These are phyloP conservation scores for Salix dunnii DNA, from an alignment of 345 rosid species.

Conservation along the genomic window DNA sequence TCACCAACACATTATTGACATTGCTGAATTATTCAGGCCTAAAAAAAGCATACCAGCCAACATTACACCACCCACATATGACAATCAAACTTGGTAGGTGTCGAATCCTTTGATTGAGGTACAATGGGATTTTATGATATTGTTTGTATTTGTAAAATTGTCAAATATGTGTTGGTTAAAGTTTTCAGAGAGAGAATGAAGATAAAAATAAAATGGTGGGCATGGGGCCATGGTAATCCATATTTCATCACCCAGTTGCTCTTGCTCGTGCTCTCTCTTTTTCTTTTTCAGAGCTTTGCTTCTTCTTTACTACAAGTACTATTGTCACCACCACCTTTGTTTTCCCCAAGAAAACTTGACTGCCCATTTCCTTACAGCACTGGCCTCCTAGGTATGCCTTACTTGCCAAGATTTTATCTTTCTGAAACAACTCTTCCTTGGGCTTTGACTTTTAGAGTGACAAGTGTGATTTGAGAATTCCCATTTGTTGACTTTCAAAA, in stretches of 20 bases:
- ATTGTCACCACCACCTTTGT: constrained; percentile 14
- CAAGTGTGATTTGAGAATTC: constrained; percentile 9
- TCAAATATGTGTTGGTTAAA: background rate
- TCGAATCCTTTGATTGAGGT: constrained; percentile 21
- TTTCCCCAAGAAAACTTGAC: constrained; percentile 22
- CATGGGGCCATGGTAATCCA: constrained; percentile 42
- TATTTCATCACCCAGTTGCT: constrained; percentile 30
- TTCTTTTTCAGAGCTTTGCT: constrained; percentile 28
- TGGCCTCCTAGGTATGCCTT: constrained; percentile 30
- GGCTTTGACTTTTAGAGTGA: constrained; percentile 7
- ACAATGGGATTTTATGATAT: background rate
- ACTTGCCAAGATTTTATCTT: constrained; percentile 1
- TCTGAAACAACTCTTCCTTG: background rate
- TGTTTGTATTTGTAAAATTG: background rate
- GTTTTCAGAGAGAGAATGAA: background rate
- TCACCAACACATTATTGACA: too few species aligned
- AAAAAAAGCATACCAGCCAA: background rate
- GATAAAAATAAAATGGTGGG: constrained; percentile 20
- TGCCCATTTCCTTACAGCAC: constrained; percentile 19
- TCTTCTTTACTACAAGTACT: constrained; percentile 42
- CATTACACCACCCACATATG: background rate
- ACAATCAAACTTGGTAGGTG: constrained; percentile 1
- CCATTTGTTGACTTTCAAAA: constrained; percentile 9
- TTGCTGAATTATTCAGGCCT: constrained; percentile 19
- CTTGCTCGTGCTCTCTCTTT: background rate